Conservation (phyloP, 164 flowering plant genomes). For the Annona squamosa region DNA sequence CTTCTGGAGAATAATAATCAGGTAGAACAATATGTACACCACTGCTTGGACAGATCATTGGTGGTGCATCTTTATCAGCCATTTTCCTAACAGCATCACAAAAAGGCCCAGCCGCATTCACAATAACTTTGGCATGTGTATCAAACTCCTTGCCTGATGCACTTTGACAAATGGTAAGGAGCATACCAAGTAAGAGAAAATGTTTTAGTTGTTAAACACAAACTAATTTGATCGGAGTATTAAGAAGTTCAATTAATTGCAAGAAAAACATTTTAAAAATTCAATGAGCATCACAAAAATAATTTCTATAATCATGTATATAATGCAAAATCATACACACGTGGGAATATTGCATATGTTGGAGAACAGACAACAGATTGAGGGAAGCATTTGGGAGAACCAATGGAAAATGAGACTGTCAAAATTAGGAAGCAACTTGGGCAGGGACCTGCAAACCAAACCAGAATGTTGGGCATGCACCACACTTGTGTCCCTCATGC, state of each 20-base stretch:
- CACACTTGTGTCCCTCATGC: too few species aligned
- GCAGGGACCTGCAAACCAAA: too few species aligned
- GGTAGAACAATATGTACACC: conserved; percentile 96
- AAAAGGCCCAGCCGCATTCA: conserved; percentile 97
- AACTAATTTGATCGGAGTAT: neutral
- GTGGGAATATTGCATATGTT: too few species aligned
- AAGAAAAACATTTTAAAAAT: neutral
- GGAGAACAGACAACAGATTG: too few species aligned
- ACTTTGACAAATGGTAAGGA: conserved; percentile 21
- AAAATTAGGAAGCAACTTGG: too few species aligned
- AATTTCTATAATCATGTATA: neutral
- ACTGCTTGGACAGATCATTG: conserved; percentile 92
- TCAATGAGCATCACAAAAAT: neutral
- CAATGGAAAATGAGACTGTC: too few species aligned
- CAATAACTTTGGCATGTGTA: conserved; percentile 83
- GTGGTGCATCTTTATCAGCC: conserved; percentile 65
- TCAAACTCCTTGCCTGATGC: conserved; percentile 83
- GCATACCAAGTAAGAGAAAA: conserved; percentile 10
- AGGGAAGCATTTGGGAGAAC: too few species aligned
- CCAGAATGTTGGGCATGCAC: too few species aligned
- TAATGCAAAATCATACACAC: too few species aligned
- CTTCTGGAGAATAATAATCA: conserved; percentile 98
- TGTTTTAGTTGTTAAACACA: conserved; percentile 7
- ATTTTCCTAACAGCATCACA: conserved; percentile 85
- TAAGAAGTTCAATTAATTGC: neutral